A percentile compares a stretch with the other conserved stretches of the same genome.
Evolutionary conservation across 169 alveolate genomes (phyloP).

Genomic region (Plasmodium malariae): DNA sequence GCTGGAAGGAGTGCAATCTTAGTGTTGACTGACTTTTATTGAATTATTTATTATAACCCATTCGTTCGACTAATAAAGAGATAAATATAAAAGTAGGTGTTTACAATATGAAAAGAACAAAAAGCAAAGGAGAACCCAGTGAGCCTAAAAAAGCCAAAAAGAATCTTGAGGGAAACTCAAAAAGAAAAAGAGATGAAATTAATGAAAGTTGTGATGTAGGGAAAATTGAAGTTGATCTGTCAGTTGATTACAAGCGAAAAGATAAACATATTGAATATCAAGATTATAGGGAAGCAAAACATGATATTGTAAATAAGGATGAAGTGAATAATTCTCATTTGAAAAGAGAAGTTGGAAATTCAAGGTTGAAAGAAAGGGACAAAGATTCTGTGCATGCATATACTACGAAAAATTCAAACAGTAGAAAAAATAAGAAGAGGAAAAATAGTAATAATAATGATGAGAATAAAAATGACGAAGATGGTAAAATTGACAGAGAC

Average conservation of each 20-base stretch:
- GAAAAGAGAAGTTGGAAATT: background rate
- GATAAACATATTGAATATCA: background rate
- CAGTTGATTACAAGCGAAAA: background rate
- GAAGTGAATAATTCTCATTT: background rate
- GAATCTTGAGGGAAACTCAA: background rate
- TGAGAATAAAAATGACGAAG: background rate
- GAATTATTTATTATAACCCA: too few species aligned
- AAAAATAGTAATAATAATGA: background rate
- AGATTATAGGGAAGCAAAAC: background rate
- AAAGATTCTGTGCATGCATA: background rate
- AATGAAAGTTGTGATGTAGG: background rate
- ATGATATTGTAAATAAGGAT: background rate
- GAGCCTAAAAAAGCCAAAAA: constrained; percentile 23
- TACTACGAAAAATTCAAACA: background rate
- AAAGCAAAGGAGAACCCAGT: constrained; percentile 10
- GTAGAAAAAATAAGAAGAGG: background rate
- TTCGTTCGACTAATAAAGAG: too few species aligned
- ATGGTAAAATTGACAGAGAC: background rate
- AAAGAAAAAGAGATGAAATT: constrained; percentile 23
- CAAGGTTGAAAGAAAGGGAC: background rate
- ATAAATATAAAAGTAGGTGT: background rate
- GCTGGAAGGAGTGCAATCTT: too few species aligned
- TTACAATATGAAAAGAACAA: constrained; percentile 34
- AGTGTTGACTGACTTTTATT: too few species aligned
- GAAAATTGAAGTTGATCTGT: too few species aligned